A percentile compares a stretch with the other conserved stretches of the same genome.
phyloP scores from a whole-genome alignment of 2,329 filamentous ascomycete genomes.

The Trichoderma atroviride region DNA sequence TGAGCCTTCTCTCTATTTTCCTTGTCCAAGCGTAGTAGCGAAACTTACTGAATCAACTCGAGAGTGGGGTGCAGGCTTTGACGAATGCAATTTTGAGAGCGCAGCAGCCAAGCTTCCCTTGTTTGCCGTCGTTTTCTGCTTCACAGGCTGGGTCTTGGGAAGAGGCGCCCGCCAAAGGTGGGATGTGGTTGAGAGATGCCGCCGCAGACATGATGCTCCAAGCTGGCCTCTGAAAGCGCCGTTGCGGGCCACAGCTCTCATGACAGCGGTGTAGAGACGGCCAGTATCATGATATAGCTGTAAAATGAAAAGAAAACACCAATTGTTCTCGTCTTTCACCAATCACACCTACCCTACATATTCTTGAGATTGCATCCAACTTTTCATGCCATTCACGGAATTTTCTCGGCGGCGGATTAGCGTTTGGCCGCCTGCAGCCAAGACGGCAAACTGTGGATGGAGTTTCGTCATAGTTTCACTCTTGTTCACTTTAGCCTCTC shows the following conservation, averaged over 20 bases:
- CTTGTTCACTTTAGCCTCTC: not conserved
- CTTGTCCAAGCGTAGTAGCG: not conserved
- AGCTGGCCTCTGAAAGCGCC: slow-evolving; percentile 34
- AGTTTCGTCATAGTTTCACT: slow-evolving; percentile 25
- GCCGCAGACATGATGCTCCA: slow-evolving; percentile 30
- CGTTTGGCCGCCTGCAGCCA: slow-evolving; percentile 11
- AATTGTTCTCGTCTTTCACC: not conserved
- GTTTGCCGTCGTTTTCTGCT: not conserved
- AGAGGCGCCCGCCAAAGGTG: slow-evolving; percentile 13
- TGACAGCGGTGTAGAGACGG: slow-evolving; percentile 29
- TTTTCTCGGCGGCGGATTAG: slow-evolving; percentile 21
- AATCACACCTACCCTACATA: slow-evolving; percentile 6
- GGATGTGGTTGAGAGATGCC: slow-evolving; percentile 35
- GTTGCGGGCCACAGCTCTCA: slow-evolving; percentile 38
- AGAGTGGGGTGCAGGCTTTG: slow-evolving; percentile 27
- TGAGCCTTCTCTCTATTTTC: not conserved
- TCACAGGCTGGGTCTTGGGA: not conserved
- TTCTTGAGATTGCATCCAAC: not conserved
- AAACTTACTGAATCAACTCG: slow-evolving; percentile 36
- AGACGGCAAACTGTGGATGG: slow-evolving; percentile 22
- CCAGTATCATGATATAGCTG: slow-evolving; percentile 22
- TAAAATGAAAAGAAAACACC: not conserved
- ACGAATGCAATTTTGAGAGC: not conserved
- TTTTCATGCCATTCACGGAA: not conserved
- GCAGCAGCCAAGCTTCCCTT: not conserved